A percentile compares a stretch with the other conserved stretches of the same genome.
These are phyloP conservation scores for Clavulina sp. DNA, from an alignment of 768 basidiomycete genomes.

Conservation along the genomic window DNA sequence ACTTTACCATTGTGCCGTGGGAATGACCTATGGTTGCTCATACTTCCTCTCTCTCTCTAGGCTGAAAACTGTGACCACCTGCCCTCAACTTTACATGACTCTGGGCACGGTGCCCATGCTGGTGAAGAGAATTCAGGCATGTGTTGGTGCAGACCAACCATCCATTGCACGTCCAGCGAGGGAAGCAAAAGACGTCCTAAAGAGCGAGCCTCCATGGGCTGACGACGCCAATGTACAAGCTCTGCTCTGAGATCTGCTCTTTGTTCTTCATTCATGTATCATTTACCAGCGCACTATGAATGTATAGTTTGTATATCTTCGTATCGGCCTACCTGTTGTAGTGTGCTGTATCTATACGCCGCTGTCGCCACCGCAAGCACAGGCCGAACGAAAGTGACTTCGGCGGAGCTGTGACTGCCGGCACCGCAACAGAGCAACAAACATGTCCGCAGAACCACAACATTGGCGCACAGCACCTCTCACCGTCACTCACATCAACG, in stretches of 20 bases:
- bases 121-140: constrained; percentile 55
- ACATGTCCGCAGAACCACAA: too few species aligned
- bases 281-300: too few species aligned
- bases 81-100: constrained; percentile 45
- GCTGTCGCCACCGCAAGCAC: too few species aligned
- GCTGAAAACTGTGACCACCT: constrained; percentile 17
- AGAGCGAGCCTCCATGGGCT: constrained; percentile 18
- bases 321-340: too few species aligned
- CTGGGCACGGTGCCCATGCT: constrained; percentile 43
- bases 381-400: too few species aligned
- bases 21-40: constrained; percentile 32
- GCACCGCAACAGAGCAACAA: too few species aligned
- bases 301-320: too few species aligned
- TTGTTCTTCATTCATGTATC: too few species aligned
- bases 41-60: constrained; percentile 16
- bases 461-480: too few species aligned
- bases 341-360: too few species aligned
- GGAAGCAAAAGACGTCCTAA: constrained; percentile 60
- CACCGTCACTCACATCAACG: too few species aligned
- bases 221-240: constrained; percentile 20
- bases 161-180: constrained; percentile 62
- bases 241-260: constrained; percentile 14
- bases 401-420: too few species aligned
- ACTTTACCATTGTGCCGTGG: background rate
- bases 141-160: constrained; percentile 49